phyloP scores from a whole-genome alignment of 257 asterid species.

The Ophiorrhiza pumila region DNA sequence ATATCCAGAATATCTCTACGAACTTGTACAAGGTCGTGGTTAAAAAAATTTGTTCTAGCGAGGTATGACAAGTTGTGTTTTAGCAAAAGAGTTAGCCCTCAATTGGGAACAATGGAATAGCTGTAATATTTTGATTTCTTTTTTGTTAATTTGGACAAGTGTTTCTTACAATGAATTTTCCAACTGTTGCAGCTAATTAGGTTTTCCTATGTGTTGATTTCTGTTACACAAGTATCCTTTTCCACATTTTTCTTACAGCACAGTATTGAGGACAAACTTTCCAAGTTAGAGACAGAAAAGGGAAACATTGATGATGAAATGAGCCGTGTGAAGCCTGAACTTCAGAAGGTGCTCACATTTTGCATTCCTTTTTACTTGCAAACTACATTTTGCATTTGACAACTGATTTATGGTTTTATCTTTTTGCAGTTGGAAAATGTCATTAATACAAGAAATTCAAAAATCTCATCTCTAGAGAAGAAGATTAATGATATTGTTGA shows the following conservation, averaged over 20 bases:
- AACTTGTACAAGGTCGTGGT: neutral
- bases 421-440: constrained; percentile 64
- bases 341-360: constrained; percentile 52
- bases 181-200: neutral
- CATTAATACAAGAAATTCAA: constrained; percentile 48
- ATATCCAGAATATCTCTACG: neutral
- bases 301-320: constrained; percentile 68
- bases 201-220: neutral
- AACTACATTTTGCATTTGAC: constrained; percentile 12
- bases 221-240: neutral
- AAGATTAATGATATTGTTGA: constrained; percentile 87
- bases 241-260: constrained; percentile 47
- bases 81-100: neutral
- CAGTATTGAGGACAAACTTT: constrained; percentile 86
- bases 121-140: neutral
- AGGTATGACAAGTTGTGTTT: neutral
- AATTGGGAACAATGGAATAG: neutral
- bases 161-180: neutral
- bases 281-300: constrained; percentile 71
- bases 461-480: constrained; percentile 54
- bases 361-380: constrained; percentile 18
- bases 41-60: neutral
- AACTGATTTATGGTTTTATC: constrained; percentile 1
- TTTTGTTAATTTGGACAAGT: neutral
- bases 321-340: constrained; percentile 69